These are phyloP conservation scores for Nemania serpens DNA, from an alignment of 2,329 filamentous ascomycete species.

Conservation along the genomic window DNA sequence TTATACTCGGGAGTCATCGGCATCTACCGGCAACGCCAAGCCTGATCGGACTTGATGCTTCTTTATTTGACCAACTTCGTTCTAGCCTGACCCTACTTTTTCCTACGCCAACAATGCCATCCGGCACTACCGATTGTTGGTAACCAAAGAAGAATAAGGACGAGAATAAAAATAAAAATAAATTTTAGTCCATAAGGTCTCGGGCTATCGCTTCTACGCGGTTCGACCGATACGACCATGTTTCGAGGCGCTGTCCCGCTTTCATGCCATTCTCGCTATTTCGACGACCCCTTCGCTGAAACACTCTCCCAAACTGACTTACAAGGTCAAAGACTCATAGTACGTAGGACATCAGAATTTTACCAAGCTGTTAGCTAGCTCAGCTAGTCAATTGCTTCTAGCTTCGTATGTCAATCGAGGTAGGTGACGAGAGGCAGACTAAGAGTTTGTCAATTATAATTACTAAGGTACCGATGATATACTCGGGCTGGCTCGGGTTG, in stretches of 20 bases:
- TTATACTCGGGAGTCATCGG: slow-evolving; percentile 13
- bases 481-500: not conserved
- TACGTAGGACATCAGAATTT: not conserved
- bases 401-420: not conserved
- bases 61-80: not conserved
- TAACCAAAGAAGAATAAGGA: not conserved
- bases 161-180: not conserved
- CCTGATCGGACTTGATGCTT: slow-evolving; percentile 1
- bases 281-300: not conserved
- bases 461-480: not conserved
- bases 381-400: not conserved
- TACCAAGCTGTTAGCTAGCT: not conserved
- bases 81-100: not conserved
- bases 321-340: not conserved
- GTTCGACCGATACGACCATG: slow-evolving; percentile 2
- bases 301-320: not conserved
- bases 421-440: not conserved
- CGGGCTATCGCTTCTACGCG: slow-evolving; percentile 16
- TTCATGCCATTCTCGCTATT: not conserved
- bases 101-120: slow-evolving; percentile 2
- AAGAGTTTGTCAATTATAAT: not conserved
- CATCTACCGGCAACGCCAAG: slow-evolving; percentile 16
- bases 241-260: not conserved
- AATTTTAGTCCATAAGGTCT: not conserved
- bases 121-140: slow-evolving; percentile 14